Conservation (phyloP, 805 yeast genomes). For the Schwanniomyces vanrijiae region DNA sequence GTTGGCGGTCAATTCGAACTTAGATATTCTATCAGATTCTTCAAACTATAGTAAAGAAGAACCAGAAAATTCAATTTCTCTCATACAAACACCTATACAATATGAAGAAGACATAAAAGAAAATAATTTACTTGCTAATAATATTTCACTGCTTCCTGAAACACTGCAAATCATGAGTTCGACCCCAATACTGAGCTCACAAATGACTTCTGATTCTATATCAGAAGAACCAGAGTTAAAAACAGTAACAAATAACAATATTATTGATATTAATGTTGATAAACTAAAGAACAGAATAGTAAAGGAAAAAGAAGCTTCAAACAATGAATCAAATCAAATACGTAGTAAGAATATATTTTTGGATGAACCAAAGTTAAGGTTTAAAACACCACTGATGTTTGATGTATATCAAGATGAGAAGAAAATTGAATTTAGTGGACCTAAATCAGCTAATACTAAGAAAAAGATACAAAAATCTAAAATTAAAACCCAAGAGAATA, state of each 20-base stretch:
- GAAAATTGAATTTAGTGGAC: background rate
- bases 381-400: background rate
- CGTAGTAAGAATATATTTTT: background rate
- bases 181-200: background rate
- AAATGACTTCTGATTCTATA: background rate
- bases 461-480: background rate
- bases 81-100: too few relatives aligned
- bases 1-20: constrained; percentile 19
- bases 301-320: background rate
- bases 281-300: background rate
- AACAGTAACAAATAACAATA: background rate
- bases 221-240: background rate
- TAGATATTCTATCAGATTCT: constrained; percentile 9
- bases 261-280: background rate
- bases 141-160: background rate
- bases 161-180: background rate
- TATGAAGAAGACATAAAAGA: background rate
- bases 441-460: background rate
- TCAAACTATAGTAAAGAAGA: background rate
- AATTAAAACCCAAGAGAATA: constrained; percentile 21
- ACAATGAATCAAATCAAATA: background rate
- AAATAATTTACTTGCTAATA: background rate
- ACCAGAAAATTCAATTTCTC: background rate
- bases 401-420: constrained; percentile 3
- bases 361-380: background rate